Percentiles rank a stretch among this genome's conserved stretches.
Conservation (phyloP, 257 asterid genomes). For the Dorcoceras hygrometricum region DNA sequence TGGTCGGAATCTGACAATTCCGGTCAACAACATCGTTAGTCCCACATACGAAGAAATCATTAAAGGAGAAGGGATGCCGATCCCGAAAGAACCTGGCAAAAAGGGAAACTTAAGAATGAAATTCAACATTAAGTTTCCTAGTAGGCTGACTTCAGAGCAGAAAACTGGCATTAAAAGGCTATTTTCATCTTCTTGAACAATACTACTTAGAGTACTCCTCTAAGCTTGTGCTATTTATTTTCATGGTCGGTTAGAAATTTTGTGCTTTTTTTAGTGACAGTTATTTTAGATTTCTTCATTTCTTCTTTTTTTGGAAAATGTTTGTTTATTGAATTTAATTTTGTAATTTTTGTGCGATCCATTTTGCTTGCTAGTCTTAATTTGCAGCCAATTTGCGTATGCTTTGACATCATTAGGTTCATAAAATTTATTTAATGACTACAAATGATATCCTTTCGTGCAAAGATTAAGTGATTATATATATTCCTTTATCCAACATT, state of each 20-base stretch:
- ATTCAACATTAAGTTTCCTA: constrained; percentile 80
- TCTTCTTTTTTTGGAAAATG: not conserved
- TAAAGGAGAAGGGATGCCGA: constrained; percentile 92
- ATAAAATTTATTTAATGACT: too few relatives aligned
- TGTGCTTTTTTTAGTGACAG: not conserved
- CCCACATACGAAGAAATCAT: constrained; percentile 78
- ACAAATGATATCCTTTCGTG: too few relatives aligned
- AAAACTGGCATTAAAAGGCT: constrained; percentile 72
- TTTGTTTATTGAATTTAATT: constrained; percentile 12
- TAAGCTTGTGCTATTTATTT: constrained; percentile 29
- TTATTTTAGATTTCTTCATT: not conserved
- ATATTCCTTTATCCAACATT: too few relatives aligned
- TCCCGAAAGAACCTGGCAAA: constrained; percentile 81
- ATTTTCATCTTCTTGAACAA: constrained; percentile 46
- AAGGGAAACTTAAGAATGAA: constrained; percentile 75
- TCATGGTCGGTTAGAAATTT: constrained; percentile 8
- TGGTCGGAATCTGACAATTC: constrained; percentile 62
- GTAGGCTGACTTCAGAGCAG: constrained; percentile 81
- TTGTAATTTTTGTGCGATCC: not conserved
- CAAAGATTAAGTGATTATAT: too few relatives aligned
- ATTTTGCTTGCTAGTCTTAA: too few relatives aligned
- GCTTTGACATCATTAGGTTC: not conserved
- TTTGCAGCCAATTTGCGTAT: not conserved
- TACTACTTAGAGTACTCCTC: constrained; percentile 24
- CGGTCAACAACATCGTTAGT: constrained; percentile 54